These are phyloP conservation scores for Kluyveromyces dobzhanskii DNA, from an alignment of 805 yeast genomes.

Conservation along the genomic window DNA sequence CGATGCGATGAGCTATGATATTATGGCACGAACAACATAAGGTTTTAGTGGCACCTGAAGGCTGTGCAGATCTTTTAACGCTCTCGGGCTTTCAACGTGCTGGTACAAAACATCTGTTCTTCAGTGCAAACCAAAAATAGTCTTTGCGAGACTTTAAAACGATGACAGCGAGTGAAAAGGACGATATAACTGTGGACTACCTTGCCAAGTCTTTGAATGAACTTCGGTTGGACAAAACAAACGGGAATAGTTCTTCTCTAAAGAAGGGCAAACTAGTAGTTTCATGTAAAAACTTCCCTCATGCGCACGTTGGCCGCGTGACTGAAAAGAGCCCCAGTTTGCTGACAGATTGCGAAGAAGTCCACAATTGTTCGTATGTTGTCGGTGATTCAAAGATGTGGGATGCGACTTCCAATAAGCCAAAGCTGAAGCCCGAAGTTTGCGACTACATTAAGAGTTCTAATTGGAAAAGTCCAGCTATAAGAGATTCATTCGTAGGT, in stretches of 20 bases:
- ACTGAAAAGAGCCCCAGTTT: slow-evolving; percentile 10
- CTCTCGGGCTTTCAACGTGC: too few species aligned
- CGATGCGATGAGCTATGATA: too few species aligned
- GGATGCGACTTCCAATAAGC: slow-evolving; percentile 5
- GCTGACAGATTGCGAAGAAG: slow-evolving; percentile 14
- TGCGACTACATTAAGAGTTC: slow-evolving; percentile 4
- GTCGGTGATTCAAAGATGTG: slow-evolving; percentile 4
- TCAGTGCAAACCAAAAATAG: too few species aligned
- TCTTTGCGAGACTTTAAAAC: too few species aligned
- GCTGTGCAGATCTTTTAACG: too few species aligned
- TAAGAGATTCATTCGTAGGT: slow-evolving; percentile 16
- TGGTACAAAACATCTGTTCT: too few species aligned
- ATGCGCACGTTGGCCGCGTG: slow-evolving; percentile 4
- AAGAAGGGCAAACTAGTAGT: neutral
- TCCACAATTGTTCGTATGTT: slow-evolving; percentile 12
- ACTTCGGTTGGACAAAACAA: neutral
- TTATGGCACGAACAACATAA: too few species aligned
- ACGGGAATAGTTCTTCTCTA: neutral
- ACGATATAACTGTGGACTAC: neutral
- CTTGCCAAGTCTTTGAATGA: neutral
- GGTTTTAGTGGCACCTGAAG: too few species aligned
- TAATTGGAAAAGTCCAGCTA: slow-evolving; percentile 1
- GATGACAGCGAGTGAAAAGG: too few species aligned
- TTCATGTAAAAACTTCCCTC: slow-evolving; percentile 6
- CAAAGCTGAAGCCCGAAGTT: slow-evolving; percentile 10